These are phyloP conservation scores for Dictyostelium discoideum DNA, from an alignment of 78 protist species.

Conservation along the genomic window dicty_2.7 NC_007091.3:4119001-4119500, in stretches of 20 bases:
- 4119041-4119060: not conserved
- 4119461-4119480: constrained; percentile 31
- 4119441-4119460: constrained; percentile 17
- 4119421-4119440: not conserved
- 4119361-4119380: constrained; percentile 14
- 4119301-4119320: not conserved
- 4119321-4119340: constrained; percentile 14
- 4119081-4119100: constrained; percentile 4
- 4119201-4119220: not conserved
- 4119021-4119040: not conserved
- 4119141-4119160: not conserved
- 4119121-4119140: not conserved
- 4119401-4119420: not conserved
- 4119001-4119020: constrained; percentile 2
- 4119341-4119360: constrained; percentile 15
- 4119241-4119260: constrained; percentile 7
- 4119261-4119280: not conserved
- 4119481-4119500: not conserved
- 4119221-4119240: not conserved
- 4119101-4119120: not conserved
- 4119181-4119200: not conserved
- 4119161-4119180: not conserved
- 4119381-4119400: not conserved
- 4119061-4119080: constrained; percentile 16
- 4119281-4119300: not conserved